Conservation (phyloP, 2,329 filamentous ascomycete genomes). For the Aureobasidium sp. region DNA sequence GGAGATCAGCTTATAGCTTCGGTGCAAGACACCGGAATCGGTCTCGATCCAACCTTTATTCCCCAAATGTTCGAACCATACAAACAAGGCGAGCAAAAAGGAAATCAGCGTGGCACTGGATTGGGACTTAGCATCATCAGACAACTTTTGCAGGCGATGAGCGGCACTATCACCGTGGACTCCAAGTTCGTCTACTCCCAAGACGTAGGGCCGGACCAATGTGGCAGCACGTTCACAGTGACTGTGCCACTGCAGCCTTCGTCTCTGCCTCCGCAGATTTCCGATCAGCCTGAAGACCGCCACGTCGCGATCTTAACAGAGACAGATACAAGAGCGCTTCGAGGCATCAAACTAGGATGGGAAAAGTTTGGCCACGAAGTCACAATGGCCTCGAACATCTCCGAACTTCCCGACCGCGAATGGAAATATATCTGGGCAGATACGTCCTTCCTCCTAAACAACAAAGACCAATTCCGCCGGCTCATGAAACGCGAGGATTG, state of each 20-base stretch:
- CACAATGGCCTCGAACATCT: not conserved
- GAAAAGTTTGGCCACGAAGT: constrained; percentile 5
- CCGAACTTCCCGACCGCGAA: not conserved
- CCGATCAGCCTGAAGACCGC: not conserved
- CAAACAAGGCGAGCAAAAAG: constrained; percentile 53
- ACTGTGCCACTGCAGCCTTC: constrained; percentile 15
- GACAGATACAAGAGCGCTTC: not conserved
- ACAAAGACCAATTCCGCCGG: constrained; percentile 8
- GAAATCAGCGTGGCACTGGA: constrained; percentile 64
- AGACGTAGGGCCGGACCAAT: constrained; percentile 1
- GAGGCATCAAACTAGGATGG: constrained; percentile 11
- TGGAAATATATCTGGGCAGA: constrained; percentile 16
- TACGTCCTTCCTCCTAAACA: constrained; percentile 6
- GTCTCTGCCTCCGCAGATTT: not conserved
- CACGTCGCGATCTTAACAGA: constrained; percentile 2
- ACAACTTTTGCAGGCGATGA: constrained; percentile 17
- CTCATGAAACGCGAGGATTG: constrained; percentile 5
- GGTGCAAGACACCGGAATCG: constrained; percentile 75
- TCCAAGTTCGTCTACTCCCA: constrained; percentile 10
- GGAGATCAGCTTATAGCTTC: constrained; percentile 14
- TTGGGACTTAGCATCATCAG: constrained; percentile 64
- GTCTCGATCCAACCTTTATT: constrained; percentile 68
- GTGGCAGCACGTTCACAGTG: constrained; percentile 17
- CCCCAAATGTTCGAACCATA: constrained; percentile 81
- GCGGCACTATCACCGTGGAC: constrained; percentile 16